Evolutionary conservation across 108 stramenopile species (phyloP).

Genomic region (Parmales sp.): DNA sequence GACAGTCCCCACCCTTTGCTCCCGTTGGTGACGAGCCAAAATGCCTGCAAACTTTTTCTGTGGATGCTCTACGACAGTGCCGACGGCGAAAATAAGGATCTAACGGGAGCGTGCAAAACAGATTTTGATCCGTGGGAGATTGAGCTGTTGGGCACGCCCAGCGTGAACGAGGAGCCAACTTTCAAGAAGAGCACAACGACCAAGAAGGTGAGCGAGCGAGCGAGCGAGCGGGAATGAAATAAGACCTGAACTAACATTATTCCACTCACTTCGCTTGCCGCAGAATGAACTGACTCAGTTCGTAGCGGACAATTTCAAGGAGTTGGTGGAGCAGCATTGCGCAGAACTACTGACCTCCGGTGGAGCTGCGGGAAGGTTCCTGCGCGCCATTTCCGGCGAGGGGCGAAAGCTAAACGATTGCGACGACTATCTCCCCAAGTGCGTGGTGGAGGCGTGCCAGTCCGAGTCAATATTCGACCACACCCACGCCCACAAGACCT

Average conservation of each 20-base stretch:
- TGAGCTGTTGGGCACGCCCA: constrained; percentile 52
- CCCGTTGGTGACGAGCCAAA: constrained; percentile 56
- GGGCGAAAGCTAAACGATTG: constrained; percentile 9
- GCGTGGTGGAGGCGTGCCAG: constrained; percentile 10
- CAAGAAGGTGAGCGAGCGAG: too few relatives aligned
- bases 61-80: constrained; percentile 53
- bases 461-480: constrained; percentile 51
- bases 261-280: too few relatives aligned
- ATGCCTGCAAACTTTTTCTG: constrained; percentile 75
- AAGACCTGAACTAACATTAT: too few relatives aligned
- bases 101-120: constrained; percentile 36
- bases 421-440: constrained; percentile 1
- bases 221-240: too few relatives aligned
- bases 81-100: constrained; percentile 18
- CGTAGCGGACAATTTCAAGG: constrained; percentile 47
- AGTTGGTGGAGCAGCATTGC: constrained; percentile 56
- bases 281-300: constrained; percentile 69
- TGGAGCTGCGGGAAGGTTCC: not conserved
- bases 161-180: constrained; percentile 49
- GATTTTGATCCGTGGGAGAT: constrained; percentile 80
- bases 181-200: constrained; percentile 71
- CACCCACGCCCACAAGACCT: constrained; percentile 52
- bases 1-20: constrained; percentile 41
- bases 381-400: too few relatives aligned
- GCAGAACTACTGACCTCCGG: constrained; percentile 38